Conservation (phyloP, 1,139 yeast genomes). For the Debaryomyces sp. region DNA sequence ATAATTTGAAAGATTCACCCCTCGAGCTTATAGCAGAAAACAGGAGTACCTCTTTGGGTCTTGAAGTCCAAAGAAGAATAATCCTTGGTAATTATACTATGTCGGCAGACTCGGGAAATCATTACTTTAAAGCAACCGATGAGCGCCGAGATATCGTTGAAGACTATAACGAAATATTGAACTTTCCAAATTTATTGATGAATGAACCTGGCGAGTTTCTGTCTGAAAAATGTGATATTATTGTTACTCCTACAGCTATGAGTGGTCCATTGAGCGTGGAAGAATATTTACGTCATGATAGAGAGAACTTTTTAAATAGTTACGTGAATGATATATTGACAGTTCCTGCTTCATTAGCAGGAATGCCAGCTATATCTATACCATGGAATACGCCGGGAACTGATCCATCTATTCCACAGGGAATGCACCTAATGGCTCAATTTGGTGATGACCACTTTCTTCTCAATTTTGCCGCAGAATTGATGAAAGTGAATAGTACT, state of each 20-base stretch:
- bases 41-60: conserved; percentile 69
- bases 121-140: conserved; percentile 74
- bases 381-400: conserved; percentile 51
- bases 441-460: conserved; percentile 76
- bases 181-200: conserved; percentile 48
- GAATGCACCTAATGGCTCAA: conserved; percentile 83
- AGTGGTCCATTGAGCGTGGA: conserved; percentile 58
- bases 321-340: conserved; percentile 85
- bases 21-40: conserved; percentile 56
- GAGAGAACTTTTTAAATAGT: conserved; percentile 56
- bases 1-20: conserved; percentile 30
- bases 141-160: conserved; percentile 60
- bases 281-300: conserved; percentile 35
- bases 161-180: conserved; percentile 70
- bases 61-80: conserved; percentile 81
- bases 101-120: conserved; percentile 76
- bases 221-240: conserved; percentile 59
- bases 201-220: conserved; percentile 10
- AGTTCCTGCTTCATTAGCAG: conserved; percentile 89
- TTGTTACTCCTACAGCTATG: conserved; percentile 74
- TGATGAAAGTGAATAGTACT: conserved; percentile 10
- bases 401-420: conserved; percentile 26
- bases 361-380: conserved; percentile 79
- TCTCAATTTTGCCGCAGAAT: conserved; percentile 37
- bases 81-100: conserved; percentile 84